phyloP scores from a whole-genome alignment of 345 rosid species.

The Eucalyptus erythrocorys region DNA sequence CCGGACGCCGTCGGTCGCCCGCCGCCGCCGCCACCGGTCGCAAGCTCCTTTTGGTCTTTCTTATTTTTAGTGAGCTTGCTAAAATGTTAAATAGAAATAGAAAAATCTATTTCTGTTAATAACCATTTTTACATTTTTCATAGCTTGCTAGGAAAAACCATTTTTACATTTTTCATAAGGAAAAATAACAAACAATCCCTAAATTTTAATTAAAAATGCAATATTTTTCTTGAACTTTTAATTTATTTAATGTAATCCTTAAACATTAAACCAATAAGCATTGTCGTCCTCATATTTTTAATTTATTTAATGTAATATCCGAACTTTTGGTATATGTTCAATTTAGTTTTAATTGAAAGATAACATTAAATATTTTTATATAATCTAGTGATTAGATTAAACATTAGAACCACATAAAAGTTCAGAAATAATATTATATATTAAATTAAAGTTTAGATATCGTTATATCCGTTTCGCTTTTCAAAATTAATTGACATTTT shows the following conservation, averaged over 20 bases:
- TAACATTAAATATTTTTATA: not conserved
- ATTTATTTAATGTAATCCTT: too few relatives aligned
- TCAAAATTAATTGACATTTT: not conserved
- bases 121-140: not conserved
- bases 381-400: not conserved
- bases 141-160: not conserved
- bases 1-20: too few relatives aligned
- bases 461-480: not conserved
- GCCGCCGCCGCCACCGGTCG: too few relatives aligned
- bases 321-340: accelerated
- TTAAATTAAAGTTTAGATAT: not conserved
- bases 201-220: not conserved
- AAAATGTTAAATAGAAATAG: too few relatives aligned
- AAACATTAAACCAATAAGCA: too few relatives aligned
- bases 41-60: not conserved
- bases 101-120: too few relatives aligned
- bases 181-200: too few relatives aligned
- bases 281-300: accelerated
- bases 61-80: not conserved
- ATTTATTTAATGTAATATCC: too few relatives aligned
- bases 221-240: too few relatives aligned
- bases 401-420: not conserved
- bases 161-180: not conserved
- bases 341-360: not conserved
- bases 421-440: not conserved